phyloP scores from a whole-genome alignment of 139 green algal species.

The Penium margaritaceum region DNA sequence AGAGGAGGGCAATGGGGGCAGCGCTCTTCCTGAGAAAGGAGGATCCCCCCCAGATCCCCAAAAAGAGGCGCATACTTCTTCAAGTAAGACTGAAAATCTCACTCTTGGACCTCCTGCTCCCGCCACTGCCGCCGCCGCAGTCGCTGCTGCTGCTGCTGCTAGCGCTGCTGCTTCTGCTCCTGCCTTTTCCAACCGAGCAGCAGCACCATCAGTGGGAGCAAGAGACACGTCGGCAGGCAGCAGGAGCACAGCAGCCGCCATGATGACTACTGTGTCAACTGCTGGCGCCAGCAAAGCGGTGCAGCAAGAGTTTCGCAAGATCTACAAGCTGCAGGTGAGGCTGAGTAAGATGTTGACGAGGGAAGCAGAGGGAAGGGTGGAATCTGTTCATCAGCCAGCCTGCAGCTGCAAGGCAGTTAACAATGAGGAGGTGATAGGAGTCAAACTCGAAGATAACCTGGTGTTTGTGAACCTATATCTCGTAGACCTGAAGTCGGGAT shows the following conservation, averaged over 20 bases:
- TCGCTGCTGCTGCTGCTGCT: background rate
- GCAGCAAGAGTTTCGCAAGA: background rate
- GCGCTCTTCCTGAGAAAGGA: too few species aligned
- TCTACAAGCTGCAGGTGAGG: constrained; percentile 8
- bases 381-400: background rate
- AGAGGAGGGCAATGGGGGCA: too few species aligned
- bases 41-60: too few species aligned
- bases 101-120: too few species aligned
- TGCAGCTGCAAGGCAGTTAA: background rate
- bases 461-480: background rate
- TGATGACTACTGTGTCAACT: too few species aligned
- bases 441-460: background rate
- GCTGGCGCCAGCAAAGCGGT: background rate
- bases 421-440: background rate
- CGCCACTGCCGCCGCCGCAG: too few species aligned
- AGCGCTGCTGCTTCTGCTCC: background rate
- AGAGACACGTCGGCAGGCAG: too few species aligned
- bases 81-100: too few species aligned
- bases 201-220: too few species aligned
- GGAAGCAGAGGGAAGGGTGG: background rate
- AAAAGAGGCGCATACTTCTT: too few species aligned
- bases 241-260: too few species aligned
- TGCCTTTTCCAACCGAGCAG: too few species aligned
- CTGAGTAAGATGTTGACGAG: background rate
- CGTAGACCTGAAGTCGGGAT: background rate